phyloP scores from a whole-genome alignment of 2,329 filamentous ascomycete genomes.

The Exutisphaerella laricina region DNA sequence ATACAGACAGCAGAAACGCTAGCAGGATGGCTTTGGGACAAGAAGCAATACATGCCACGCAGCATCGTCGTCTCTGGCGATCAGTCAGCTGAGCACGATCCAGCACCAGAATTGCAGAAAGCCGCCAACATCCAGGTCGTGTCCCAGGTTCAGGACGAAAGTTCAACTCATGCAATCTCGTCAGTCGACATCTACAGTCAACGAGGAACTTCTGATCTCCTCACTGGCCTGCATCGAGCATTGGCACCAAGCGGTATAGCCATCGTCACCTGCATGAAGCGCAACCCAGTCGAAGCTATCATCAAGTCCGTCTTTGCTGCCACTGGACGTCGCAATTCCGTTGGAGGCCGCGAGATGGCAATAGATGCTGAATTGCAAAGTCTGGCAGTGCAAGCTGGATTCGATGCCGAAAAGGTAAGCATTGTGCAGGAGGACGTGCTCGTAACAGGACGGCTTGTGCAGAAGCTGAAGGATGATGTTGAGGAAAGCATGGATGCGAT shows the following conservation, averaged over 20 bases:
- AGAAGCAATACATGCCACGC: not conserved
- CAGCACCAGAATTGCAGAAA: slow-evolving; percentile 1
- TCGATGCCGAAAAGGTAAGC: not conserved
- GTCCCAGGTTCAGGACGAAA: not conserved
- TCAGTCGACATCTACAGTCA: slow-evolving; percentile 1
- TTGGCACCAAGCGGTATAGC: not conserved
- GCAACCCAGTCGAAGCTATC: slow-evolving; percentile 2
- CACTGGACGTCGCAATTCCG: not conserved
- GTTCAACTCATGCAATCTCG: not conserved
- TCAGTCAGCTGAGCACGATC: not conserved
- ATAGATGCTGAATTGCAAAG: slow-evolving; percentile 1
- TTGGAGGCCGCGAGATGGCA: not conserved
- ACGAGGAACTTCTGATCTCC: slow-evolving; percentile 1
- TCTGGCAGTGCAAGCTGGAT: slow-evolving; percentile 1
- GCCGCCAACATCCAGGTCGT: slow-evolving; percentile 1
- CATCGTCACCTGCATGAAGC: not conserved
- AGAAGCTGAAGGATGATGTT: slow-evolving; percentile 4
- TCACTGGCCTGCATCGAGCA: not conserved
- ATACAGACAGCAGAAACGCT: slow-evolving; percentile 2
- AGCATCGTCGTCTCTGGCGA: slow-evolving; percentile 1
- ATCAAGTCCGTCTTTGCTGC: slow-evolving; percentile 3
- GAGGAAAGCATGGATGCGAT: not conserved
- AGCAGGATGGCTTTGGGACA: slow-evolving; percentile 1
- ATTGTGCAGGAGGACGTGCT: slow-evolving; percentile 1
- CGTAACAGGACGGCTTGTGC: not conserved